phyloP scores from a whole-genome alignment of 306 rosid genomes.

The Geum urbanum region DNA sequence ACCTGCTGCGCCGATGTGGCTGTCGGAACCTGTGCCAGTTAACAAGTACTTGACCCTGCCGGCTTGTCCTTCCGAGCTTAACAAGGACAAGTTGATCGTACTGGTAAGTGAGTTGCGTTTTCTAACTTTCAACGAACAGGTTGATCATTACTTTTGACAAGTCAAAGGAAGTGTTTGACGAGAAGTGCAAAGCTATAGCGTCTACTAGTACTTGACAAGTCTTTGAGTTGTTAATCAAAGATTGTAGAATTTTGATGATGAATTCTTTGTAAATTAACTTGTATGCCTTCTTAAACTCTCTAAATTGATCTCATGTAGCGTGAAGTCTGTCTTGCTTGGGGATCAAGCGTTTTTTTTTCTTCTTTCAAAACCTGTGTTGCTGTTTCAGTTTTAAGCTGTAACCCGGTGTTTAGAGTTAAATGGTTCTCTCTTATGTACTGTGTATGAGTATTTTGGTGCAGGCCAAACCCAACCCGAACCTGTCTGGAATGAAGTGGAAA shows the following conservation, averaged over 20 bases:
- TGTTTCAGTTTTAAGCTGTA: not conserved
- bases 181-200: too few relatives aligned
- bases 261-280: not conserved
- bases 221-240: not conserved
- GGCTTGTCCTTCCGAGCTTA: constrained; percentile 1
- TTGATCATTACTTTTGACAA: too few relatives aligned
- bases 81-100: constrained; percentile 31
- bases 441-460: constrained; percentile 37
- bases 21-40: constrained; percentile 1
- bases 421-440: constrained; percentile 8
- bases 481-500: constrained; percentile 39
- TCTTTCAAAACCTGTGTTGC: not conserved
- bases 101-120: constrained; percentile 38
- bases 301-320: not conserved
- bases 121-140: not conserved
- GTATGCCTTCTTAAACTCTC: not conserved
- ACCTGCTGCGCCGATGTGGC: not conserved
- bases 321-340: not conserved
- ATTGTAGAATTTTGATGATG: not conserved
- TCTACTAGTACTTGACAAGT: not conserved
- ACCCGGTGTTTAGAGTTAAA: not conserved
- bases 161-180: too few relatives aligned
- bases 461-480: constrained; percentile 50
- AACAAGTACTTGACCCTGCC: not conserved
- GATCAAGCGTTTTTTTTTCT: not conserved